These are phyloP conservation scores for Salix dunnii DNA, from an alignment of 345 rosid genomes.

Conservation along the genomic window DNA sequence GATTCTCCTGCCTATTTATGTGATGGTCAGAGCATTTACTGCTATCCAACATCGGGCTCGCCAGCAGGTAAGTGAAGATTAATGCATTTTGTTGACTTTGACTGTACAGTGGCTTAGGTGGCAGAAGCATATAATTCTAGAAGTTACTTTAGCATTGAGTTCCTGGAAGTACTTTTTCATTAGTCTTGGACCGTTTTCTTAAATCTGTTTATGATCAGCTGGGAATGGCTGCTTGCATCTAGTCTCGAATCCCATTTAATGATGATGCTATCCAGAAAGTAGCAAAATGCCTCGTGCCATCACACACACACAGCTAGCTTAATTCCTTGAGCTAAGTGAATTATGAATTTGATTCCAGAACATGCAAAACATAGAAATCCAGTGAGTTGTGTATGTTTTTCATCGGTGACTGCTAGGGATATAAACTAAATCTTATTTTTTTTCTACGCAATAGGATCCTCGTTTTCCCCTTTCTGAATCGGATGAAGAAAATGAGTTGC, in stretches of 20 bases:
- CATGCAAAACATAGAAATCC: background rate
- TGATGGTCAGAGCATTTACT: constrained; percentile 49
- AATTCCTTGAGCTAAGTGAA: background rate
- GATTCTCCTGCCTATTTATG: constrained; percentile 57
- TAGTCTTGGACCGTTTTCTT: background rate
- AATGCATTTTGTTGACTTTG: background rate
- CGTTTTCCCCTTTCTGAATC: constrained; percentile 13
- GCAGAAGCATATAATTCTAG: background rate
- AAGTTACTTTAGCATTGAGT: background rate
- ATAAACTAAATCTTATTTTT: background rate
- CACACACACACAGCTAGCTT: background rate
- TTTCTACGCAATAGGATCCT: constrained; percentile 23
- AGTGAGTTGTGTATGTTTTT: background rate
- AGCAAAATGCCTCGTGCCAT: background rate
- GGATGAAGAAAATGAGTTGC: constrained; percentile 53
- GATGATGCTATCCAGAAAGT: background rate
- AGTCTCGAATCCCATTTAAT: background rate
- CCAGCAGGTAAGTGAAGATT: constrained; percentile 34
- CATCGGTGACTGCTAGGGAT: background rate
- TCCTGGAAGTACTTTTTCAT: background rate
- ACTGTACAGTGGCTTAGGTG: background rate
- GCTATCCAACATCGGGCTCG: constrained; percentile 44
- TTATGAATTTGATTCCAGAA: background rate
- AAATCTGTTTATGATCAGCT: background rate
- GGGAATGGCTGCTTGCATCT: background rate